Evolutionary conservation across 1,284 basidiomycete species (phyloP).

Genomic region (Ceratobasidium sp.): DNA sequence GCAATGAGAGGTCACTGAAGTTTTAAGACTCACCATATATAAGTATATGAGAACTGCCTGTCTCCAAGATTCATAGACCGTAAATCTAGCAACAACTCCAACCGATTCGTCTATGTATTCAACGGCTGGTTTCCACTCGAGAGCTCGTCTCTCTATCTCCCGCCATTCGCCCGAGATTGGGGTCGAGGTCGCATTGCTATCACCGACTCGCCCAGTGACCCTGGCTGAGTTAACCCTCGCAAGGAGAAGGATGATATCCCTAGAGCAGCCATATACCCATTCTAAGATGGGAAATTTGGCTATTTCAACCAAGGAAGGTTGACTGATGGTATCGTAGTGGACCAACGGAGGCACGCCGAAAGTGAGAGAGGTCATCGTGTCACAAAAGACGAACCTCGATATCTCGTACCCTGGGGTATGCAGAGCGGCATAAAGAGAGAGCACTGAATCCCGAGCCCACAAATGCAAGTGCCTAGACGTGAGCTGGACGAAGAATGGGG

Average conservation of each 20-base stretch:
- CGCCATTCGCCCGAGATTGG: background rate
- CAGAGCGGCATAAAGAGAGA: background rate
- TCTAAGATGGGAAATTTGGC: constrained; percentile 9
- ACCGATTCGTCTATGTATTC: background rate
- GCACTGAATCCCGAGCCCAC: background rate
- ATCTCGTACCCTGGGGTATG: background rate
- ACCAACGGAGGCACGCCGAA: constrained; percentile 24
- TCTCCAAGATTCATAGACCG: constrained; percentile 27
- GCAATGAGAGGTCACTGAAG: background rate
- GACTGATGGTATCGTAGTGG: constrained; percentile 20
- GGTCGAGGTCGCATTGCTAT: background rate
- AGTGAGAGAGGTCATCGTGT: constrained; percentile 1
- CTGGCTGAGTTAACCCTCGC: constrained; percentile 23
- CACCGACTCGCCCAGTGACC: background rate
- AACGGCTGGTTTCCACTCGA: constrained; percentile 1
- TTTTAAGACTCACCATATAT: constrained; percentile 15
- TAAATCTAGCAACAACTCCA: background rate
- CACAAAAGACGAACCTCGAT: constrained; percentile 2
- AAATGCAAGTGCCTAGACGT: background rate
- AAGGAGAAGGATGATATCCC: constrained; percentile 5
- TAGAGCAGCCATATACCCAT: constrained; percentile 27
- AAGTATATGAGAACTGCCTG: constrained; percentile 36
- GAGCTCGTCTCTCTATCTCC: background rate
- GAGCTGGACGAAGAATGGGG: constrained; percentile 5
- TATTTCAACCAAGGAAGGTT: background rate